Conservation (phyloP, 2,329 filamentous ascomycete species). For the Ophiosphaerella narmari region DNA sequence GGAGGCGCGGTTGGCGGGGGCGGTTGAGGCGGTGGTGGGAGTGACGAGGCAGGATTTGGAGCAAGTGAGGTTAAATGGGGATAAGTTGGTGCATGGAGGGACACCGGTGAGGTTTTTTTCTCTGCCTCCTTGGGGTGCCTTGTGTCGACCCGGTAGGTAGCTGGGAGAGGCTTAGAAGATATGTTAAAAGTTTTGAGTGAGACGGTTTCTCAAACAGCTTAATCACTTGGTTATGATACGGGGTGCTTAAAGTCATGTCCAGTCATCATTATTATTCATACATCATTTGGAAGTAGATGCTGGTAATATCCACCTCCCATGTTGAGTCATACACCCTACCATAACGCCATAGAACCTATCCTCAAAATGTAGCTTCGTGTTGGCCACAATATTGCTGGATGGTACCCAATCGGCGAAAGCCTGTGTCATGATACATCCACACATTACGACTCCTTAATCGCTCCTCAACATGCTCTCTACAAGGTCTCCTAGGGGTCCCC, state of each 20-base stretch:
- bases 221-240: background rate
- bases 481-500: conserved; percentile 91
- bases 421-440: no score
- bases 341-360: conserved; percentile 8
- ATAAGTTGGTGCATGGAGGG: no score
- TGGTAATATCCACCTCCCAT: conserved; percentile 8
- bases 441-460: conserved; percentile 58
- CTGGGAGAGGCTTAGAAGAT: no score
- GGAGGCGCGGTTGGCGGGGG: no score
- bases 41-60: no score
- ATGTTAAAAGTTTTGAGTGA: background rate
- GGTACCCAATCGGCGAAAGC: background rate
- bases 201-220: no score
- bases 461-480: conserved; percentile 98
- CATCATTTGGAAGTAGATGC: conserved; percentile 15
- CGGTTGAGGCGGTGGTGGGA: no score
- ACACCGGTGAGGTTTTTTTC: no score
- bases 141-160: no score
- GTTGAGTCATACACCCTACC: background rate
- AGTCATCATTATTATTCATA: conserved; percentile 16
- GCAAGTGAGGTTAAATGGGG: no score
- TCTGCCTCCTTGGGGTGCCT: no score
- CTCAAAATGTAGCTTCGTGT: background rate
- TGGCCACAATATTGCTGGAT: background rate
- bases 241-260: background rate